Evolutionary conservation across 31 red algal genomes (phyloP), one percentile per base, ranked within the genome.

Genomic region (Odonthalia washingtoniensis): DNA sequence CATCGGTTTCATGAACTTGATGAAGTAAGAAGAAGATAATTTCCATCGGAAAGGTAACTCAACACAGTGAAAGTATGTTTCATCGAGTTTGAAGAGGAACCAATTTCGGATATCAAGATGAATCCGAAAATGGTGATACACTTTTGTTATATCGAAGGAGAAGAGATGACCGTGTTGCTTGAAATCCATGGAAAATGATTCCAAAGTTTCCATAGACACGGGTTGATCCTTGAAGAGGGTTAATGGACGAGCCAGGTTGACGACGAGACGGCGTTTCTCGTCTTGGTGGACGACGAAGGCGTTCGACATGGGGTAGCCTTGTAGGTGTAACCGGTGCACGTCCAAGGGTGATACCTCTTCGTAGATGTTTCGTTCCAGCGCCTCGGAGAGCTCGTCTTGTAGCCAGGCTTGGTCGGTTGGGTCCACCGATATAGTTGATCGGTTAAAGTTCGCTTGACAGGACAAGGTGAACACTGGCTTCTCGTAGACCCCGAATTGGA

Each of bases 31-130:
- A 14, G 74, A 30, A 3, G 85, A 44, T 53, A 2, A 3, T 28
- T 72, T 37, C 85, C 85, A 88, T 1, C 74, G 74, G 39, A 78
- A 80, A 1, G 73, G 74, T 5, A 88, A 37, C 73, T 72, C 74
- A 6, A 88, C 31, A 66, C 74, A 88, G 5, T 41, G 74, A 63
- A 57, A 88, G n/a, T 38, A 79, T 21, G 36, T 31, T 1, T 72
- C 85, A 5, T 78, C 3, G 32, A 67, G 76, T 9, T 61, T 70
- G 74, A 88, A 88, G 0, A 88, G 4, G 38, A 78, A 88, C 2
- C 2, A 69, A 37, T 80, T 62, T 2, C 61, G 49, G 39, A 88
- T 79, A 32, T 49, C 61, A 1, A 46, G 74, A 63, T 79, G 85
- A 53, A 88, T 72, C 35, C 38, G 44, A 49, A 88, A 68, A 40